Evolutionary conservation across 169 alveolate species (phyloP), one percentile per base, ranked within the genome.

Genomic region (Toxoplasma gondii): DNA sequence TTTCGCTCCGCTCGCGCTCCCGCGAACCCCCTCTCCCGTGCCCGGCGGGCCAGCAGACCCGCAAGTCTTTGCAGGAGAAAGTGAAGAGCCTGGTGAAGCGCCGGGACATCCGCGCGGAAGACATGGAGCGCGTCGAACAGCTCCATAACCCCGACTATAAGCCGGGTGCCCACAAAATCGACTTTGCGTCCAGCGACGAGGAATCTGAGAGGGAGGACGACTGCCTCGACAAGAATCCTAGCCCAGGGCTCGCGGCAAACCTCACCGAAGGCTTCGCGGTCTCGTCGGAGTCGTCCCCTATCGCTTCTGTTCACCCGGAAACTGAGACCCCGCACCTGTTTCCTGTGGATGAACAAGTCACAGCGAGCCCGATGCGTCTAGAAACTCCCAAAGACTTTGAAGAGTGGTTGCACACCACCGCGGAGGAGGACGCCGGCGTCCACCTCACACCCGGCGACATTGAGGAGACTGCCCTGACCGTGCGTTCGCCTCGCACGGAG

Each of bases 121-220:
- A 78, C 22, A 36, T 78, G 86, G 86, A 78, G 86, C 86, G 86
- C 31, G 86, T 78, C 44, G 86, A 78, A 38, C 39, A 38, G 49
- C n/a, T 78, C 24, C 86, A 78, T 45, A 78, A 78, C 86, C 86
- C 86, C 39, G 86, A 78, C 86, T 78, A 78, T 45, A 19, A 78
- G 86, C 86, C 86, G 39, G n/a, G 49, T 17, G 44, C 43, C 82
- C 34, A n/a, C 45, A 38, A 78, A 38, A 36, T 38, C 45, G 86
- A n/a, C 2, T 19, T 78, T 45, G 86, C 12, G 86, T n/a, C 39
- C 86, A 38, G 41, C 90, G 34, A 31, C 17, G 69, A 36, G 54
- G 90, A 82, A 16, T 39, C 90, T 36, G 90, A 38, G 64, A 27
- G 41, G 90, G 64, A 82, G 29, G 84, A 74, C 45, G 84, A 64